Conservation (phyloP, 108 stramenopile species). For the Nitzschia palea region DNA sequence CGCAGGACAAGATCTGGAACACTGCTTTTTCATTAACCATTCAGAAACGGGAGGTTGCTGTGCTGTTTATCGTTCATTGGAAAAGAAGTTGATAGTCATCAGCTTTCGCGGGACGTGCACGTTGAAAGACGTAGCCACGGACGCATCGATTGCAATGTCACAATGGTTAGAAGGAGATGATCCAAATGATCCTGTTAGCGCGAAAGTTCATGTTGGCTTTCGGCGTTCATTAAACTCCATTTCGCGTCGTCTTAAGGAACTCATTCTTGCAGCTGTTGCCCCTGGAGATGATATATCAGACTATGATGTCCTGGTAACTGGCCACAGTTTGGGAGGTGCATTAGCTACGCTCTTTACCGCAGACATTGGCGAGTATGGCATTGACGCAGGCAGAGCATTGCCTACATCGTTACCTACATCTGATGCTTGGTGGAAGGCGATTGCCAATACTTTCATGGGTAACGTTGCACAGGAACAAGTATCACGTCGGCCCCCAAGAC, state of each 20-base stretch:
- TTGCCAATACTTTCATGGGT: constrained; percentile 59
- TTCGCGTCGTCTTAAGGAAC: constrained; percentile 76
- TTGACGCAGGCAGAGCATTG: constrained; percentile 75
- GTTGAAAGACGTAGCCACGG: constrained; percentile 77
- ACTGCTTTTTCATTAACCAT: constrained; percentile 80
- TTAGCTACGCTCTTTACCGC: constrained; percentile 74
- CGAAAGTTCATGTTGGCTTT: constrained; percentile 82
- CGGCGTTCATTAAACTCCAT: constrained; percentile 74
- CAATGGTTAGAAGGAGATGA: constrained; percentile 85
- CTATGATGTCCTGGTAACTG: constrained; percentile 81
- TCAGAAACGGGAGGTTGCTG: constrained; percentile 74
- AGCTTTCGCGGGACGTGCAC: constrained; percentile 84
- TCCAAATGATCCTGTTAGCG: constrained; percentile 36
- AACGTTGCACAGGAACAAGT: constrained; percentile 17
- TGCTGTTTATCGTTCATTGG: constrained; percentile 68
- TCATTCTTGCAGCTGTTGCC: constrained; percentile 61
- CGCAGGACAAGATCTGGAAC: constrained; percentile 65
- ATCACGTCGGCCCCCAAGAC: constrained; percentile 54
- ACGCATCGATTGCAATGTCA: constrained; percentile 71
- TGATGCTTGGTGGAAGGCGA: constrained; percentile 80
- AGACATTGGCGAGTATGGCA: constrained; percentile 79
- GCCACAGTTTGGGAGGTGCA: constrained; percentile 82
- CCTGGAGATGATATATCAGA: constrained; percentile 59
- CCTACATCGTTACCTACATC: constrained; percentile 58
- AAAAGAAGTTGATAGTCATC: constrained; percentile 62